These are phyloP conservation scores for Elongisporangium anandrum DNA, from an alignment of 352 stramenopile genomes.

Conservation along the genomic window DNA sequence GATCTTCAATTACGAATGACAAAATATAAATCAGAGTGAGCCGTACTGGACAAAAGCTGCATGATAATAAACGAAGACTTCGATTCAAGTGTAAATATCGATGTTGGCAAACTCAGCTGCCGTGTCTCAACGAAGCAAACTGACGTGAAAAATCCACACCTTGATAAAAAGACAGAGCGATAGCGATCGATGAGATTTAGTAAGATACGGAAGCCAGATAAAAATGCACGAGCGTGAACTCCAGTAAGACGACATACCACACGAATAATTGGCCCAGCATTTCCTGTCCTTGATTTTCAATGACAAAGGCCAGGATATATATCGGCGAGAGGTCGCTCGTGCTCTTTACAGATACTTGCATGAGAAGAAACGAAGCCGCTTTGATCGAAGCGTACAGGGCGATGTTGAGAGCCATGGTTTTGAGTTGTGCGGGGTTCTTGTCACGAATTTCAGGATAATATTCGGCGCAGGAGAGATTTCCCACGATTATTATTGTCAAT, in stretches of 20 bases:
- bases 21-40: too few relatives aligned
- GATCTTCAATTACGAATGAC: too few relatives aligned
- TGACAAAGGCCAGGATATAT: slow-evolving; percentile 16
- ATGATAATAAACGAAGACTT: too few relatives aligned
- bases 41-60: too few relatives aligned
- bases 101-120: too few relatives aligned
- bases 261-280: slow-evolving; percentile 14
- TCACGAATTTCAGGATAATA: slow-evolving; percentile 15
- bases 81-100: too few relatives aligned
- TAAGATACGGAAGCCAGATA: not conserved
- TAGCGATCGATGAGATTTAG: too few relatives aligned
- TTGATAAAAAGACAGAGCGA: too few relatives aligned
- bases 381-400: slow-evolving; percentile 10
- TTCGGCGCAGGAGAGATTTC: slow-evolving; percentile 6
- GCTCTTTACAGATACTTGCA: slow-evolving; percentile 11
- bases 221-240: slow-evolving; percentile 14
- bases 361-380: slow-evolving; percentile 7
- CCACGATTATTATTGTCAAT: too few relatives aligned
- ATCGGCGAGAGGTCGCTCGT: slow-evolving; percentile 15
- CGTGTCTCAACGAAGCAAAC: too few relatives aligned
- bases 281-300: slow-evolving; percentile 16
- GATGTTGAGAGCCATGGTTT: slow-evolving; percentile 3
- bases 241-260: slow-evolving; percentile 17
- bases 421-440: not conserved
- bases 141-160: too few relatives aligned